Percentiles rank a stretch among this genome's conserved stretches.
These are phyloP conservation scores for Oehlia diaphana DNA, from an alignment of 192 early-diverging fungal species.

Conservation along the genomic window DNA sequence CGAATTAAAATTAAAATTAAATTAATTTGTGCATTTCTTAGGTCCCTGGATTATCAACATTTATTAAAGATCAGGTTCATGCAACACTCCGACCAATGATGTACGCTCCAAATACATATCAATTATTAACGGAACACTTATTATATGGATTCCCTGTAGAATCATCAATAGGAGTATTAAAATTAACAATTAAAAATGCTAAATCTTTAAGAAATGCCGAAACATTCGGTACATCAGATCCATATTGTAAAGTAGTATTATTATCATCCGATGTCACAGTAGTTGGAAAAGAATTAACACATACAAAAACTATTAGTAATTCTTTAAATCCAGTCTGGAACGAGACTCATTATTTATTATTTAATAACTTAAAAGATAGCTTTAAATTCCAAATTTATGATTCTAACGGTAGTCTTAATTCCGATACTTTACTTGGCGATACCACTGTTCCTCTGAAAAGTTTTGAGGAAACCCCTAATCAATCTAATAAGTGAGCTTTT, in stretches of 20 bases:
- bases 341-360: constrained; percentile 72
- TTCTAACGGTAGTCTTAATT: constrained; percentile 62
- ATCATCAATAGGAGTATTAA: constrained; percentile 82
- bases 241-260: constrained; percentile 75
- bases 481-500: constrained; percentile 50
- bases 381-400: constrained; percentile 82
- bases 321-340: constrained; percentile 84
- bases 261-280: constrained; percentile 43
- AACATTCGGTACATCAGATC: constrained; percentile 90
- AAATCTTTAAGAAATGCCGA: constrained; percentile 85
- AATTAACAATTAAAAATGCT: constrained; percentile 79
- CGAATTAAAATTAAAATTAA: not conserved
- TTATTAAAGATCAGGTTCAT: constrained; percentile 73
- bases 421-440: constrained; percentile 68
- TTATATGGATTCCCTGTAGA: constrained; percentile 69
- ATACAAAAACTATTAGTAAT: constrained; percentile 70
- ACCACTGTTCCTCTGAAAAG: constrained; percentile 49
- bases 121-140: constrained; percentile 75
- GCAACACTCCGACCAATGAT: constrained; percentile 79
- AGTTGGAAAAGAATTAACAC: constrained; percentile 52
- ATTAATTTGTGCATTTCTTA: constrained; percentile 21
- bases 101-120: constrained; percentile 79
- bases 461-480: constrained; percentile 41
- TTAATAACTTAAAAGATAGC: constrained; percentile 74
- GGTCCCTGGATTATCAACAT: constrained; percentile 80